Conservation (phyloP, 2,329 filamentous ascomycete genomes). For the Claviceps africana region DNA sequence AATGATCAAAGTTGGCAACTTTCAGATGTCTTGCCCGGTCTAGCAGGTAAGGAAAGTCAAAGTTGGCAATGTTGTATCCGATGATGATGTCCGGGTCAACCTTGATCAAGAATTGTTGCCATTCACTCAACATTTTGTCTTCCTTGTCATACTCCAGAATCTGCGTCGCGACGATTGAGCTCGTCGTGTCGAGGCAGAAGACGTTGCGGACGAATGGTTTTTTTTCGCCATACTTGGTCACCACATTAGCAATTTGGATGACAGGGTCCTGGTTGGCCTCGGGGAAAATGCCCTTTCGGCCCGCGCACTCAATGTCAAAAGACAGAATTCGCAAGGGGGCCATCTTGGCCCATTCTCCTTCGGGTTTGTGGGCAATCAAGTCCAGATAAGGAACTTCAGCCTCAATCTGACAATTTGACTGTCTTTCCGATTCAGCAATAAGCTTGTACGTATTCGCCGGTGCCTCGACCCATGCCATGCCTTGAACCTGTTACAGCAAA, state of each 20-base stretch:
- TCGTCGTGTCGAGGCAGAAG: slow-evolving; percentile 86
- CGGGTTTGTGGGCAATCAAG: slow-evolving; percentile 72
- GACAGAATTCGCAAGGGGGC: slow-evolving; percentile 84
- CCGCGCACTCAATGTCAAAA: slow-evolving; percentile 97
- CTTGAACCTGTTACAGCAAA: slow-evolving; percentile 46
- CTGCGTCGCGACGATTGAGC: slow-evolving; percentile 86
- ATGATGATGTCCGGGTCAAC: slow-evolving; percentile 96
- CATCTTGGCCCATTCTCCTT: slow-evolving; percentile 97
- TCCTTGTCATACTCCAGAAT: slow-evolving; percentile 73
- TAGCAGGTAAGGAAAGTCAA: slow-evolving; percentile 93
- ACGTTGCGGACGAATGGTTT: slow-evolving; percentile 96
- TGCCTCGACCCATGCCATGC: slow-evolving; percentile 96
- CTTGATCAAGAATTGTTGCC: slow-evolving; percentile 78
- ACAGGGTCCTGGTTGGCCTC: slow-evolving; percentile 85
- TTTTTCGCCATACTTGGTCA: slow-evolving; percentile 85
- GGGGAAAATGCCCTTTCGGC: slow-evolving; percentile 92
- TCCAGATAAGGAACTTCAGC: slow-evolving; percentile 71
- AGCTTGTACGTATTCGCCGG: slow-evolving; percentile 60
- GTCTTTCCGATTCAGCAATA: slow-evolving; percentile 46
- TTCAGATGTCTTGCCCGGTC: slow-evolving; percentile 79
- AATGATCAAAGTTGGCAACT: slow-evolving; percentile 66
- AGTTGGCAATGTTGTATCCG: slow-evolving; percentile 97
- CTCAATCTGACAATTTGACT: slow-evolving; percentile 95
- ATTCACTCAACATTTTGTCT: slow-evolving; percentile 78
- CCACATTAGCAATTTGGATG: slow-evolving; percentile 95